Evolutionary conservation across 2,329 filamentous ascomycete genomes (phyloP).

Genomic region (Huntiella abstrusa): DNA sequence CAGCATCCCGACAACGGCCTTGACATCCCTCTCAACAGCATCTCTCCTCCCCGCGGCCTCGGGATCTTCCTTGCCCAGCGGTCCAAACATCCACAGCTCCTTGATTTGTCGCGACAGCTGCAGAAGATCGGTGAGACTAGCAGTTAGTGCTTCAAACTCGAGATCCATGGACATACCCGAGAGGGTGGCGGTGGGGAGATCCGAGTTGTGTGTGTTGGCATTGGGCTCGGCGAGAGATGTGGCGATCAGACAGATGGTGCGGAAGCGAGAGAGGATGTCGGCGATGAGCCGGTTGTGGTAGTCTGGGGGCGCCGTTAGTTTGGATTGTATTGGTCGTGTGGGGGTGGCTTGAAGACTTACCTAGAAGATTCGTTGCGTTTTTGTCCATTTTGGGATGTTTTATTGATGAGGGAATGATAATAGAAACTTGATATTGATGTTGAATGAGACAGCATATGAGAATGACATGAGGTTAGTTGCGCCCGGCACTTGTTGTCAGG

Average conservation of each 20-base stretch:
- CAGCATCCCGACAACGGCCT: constrained; percentile 15
- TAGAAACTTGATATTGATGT: neutral
- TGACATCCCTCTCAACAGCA: constrained; percentile 8
- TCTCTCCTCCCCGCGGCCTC: constrained; percentile 19
- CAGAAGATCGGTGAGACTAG: constrained; percentile 26
- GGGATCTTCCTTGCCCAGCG: constrained; percentile 22
- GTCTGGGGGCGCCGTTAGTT: constrained; percentile 17
- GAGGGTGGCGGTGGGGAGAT: constrained; percentile 24
- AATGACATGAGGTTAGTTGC: neutral
- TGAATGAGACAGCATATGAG: neutral
- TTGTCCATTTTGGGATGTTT: constrained; percentile 7
- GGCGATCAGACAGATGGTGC: constrained; percentile 25
- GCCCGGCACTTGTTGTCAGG: neutral
- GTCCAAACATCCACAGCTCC: constrained; percentile 26
- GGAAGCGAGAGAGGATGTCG: constrained; percentile 25
- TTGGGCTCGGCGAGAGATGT: constrained; percentile 17
- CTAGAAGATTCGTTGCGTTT: constrained; percentile 19
- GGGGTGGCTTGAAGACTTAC: constrained; percentile 14
- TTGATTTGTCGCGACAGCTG: constrained; percentile 26
- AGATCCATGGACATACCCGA: constrained; percentile 26
- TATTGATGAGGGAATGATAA: neutral
- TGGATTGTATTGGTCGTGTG: neutral
- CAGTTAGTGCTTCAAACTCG: constrained; percentile 26
- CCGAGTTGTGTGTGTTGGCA: constrained; percentile 23
- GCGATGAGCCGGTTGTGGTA: constrained; percentile 27